Conservation (phyloP, 2,329 filamentous ascomycete species). For the Penicillium sp. region DNA sequence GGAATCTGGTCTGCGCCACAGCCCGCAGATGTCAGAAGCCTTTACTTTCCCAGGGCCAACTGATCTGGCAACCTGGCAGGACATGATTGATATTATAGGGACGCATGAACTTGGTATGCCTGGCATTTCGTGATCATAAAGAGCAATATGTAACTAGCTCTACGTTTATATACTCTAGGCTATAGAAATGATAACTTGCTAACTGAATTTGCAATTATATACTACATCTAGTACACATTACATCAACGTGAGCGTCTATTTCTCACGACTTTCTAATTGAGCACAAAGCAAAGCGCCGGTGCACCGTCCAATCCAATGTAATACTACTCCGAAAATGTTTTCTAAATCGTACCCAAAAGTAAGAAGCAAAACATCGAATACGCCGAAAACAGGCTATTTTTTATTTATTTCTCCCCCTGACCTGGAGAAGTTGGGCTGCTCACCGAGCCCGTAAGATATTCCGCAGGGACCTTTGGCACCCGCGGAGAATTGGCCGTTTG, state of each 20-base stretch:
- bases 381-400: not conserved
- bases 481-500: constrained; percentile 39
- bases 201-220: too few species aligned
- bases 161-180: too few species aligned
- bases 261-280: too few species aligned
- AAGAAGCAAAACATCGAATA: not conserved
- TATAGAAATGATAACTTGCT: too few species aligned
- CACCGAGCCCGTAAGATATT: constrained; percentile 39
- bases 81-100: not conserved
- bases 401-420: constrained; percentile 14
- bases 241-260: too few species aligned
- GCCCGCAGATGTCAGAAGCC: not conserved
- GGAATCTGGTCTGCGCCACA: not conserved
- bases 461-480: constrained; percentile 46
- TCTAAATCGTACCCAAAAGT: not conserved
- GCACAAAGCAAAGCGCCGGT: not conserved
- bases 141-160: too few species aligned
- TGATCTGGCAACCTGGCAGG: constrained; percentile 4
- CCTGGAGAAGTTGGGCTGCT: constrained; percentile 35
- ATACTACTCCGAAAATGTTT: not conserved
- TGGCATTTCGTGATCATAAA: constrained; percentile 44
- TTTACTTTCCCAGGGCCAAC: constrained; percentile 2
- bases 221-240: too few species aligned
- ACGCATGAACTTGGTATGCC: not conserved
- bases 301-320: not conserved